These are phyloP conservation scores for Spathaspora gorwiae DNA, from an alignment of 805 yeast species.

Conservation along the genomic window DNA sequence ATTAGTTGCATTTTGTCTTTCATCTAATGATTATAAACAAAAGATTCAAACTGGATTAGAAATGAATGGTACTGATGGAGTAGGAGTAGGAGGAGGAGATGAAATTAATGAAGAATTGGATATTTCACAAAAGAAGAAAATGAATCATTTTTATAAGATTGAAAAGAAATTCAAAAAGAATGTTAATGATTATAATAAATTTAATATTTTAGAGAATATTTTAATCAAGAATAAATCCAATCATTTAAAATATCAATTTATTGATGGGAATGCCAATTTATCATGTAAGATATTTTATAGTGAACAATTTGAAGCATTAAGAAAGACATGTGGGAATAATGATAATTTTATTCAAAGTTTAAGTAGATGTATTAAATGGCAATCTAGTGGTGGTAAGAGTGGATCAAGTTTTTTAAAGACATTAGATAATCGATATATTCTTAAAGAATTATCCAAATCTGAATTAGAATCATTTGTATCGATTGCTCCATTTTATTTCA, in stretches of 20 bases:
- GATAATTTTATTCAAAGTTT: slow-evolving; percentile 81
- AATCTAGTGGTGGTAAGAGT: slow-evolving; percentile 93
- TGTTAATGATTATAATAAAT: slow-evolving; percentile 18
- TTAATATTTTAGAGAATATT: slow-evolving; percentile 50
- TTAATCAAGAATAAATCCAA: slow-evolving; percentile 82
- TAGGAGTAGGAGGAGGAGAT: slow-evolving; percentile 3
- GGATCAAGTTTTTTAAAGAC: slow-evolving; percentile 94
- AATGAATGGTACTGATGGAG: slow-evolving; percentile 5
- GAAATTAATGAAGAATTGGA: slow-evolving; percentile 9
- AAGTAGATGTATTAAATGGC: slow-evolving; percentile 93
- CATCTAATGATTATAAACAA: slow-evolving; percentile 74
- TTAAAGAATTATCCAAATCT: slow-evolving; percentile 81
- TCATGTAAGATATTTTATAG: slow-evolving; percentile 94
- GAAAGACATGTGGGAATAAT: slow-evolving; percentile 75
- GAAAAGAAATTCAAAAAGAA: slow-evolving; percentile 38
- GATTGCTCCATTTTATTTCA: slow-evolving; percentile 95
- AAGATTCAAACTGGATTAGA: slow-evolving; percentile 41
- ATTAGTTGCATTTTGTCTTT: slow-evolving; percentile 85
- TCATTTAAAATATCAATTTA: slow-evolving; percentile 88
- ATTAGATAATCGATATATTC: slow-evolving; percentile 79
- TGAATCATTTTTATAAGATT: slow-evolving; percentile 34
- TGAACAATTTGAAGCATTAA: slow-evolving; percentile 92
- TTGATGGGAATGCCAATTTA: slow-evolving; percentile 75
- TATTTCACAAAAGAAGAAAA: slow-evolving; percentile 24
- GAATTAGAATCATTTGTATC: slow-evolving; percentile 92